Percentiles rank a stretch among this genome's conserved stretches.
These are phyloP conservation scores for Phytopythium montanum DNA, from an alignment of 352 stramenopile species.

Conservation along the genomic window DNA sequence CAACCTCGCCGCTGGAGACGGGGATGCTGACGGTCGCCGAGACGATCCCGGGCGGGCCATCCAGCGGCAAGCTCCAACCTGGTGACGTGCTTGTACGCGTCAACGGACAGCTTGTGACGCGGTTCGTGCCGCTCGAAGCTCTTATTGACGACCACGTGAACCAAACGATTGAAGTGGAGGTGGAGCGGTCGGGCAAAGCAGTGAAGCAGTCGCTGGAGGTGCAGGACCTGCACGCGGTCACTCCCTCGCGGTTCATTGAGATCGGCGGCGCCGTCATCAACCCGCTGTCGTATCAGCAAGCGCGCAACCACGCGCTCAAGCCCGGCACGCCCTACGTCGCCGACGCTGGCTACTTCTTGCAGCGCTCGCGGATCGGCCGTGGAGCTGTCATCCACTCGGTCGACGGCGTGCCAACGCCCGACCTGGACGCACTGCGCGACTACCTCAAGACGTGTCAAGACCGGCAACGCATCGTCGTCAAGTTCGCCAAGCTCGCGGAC, in stretches of 20 bases:
- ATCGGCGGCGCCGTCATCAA: conserved; percentile 88
- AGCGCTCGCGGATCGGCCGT: conserved; percentile 79
- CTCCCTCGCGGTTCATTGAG: conserved; percentile 82
- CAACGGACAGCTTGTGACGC: conserved; percentile 76
- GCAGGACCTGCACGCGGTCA: conserved; percentile 85
- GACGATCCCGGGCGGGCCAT: conserved; percentile 77
- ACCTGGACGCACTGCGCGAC: conserved; percentile 81
- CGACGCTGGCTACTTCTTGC: conserved; percentile 87
- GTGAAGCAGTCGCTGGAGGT: conserved; percentile 63
- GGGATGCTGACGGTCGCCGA: conserved; percentile 90
- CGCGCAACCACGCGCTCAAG: conserved; percentile 74
- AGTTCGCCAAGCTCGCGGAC: conserved; percentile 74
- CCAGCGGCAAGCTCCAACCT: conserved; percentile 75
- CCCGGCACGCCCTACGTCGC: conserved; percentile 79
- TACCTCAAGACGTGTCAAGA: conserved; percentile 75
- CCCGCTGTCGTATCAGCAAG: conserved; percentile 88
- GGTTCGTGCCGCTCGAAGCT: conserved; percentile 85
- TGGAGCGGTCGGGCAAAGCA: conserved; percentile 76
- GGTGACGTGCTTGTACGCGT: conserved; percentile 88
- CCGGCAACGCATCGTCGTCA: conserved; percentile 80
- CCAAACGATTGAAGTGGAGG: conserved; percentile 69
- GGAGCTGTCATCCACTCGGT: conserved; percentile 87
- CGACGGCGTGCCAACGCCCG: conserved; percentile 79
- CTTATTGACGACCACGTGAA: conserved; percentile 79
- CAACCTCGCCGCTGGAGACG: conserved; percentile 78